Base-by-base conservation (phyloP, 306 rosid genomes). In the Morella rubra region DNA sequence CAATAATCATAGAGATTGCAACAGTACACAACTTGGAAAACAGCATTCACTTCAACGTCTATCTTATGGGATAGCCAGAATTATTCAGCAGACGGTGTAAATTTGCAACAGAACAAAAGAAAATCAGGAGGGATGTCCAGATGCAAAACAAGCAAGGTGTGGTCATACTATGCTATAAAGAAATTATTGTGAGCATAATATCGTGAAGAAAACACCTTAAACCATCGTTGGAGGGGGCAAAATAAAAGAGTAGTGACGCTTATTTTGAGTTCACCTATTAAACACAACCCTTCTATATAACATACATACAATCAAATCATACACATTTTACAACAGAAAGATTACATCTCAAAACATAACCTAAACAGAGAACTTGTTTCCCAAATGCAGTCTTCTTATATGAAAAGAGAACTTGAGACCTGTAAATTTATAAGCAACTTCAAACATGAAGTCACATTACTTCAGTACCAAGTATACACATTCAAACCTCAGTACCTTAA, bases 1-100 rank as follows among this genome's bases (percentile, higher is more conserved):
- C 50, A 85, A 67, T 44, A 73, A 68, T 69, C 16, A 81, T 54
- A 76, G 53, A 84, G 16, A 82, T 75, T 50, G 56, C 68, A 76
- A 66, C 66, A 74, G 44, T 76, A 72, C 79, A 66, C 71, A 75
- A 83, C 76, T 46, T 51, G 52, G 8, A 80, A 66, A 5, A 54
- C 76, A 71, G 65, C 49, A 55, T 18, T 45, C 49, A 62, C 41
- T 16, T 44, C 70, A 42, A 42, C 14, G 71, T 66, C 71, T 9
- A 41, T n/a, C 18, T 27, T 66, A 69, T 11, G n/a, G 58, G 18
- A 73, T 20, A 45, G 56, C 45, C 64, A 75, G 72, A 41, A 62
- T 2, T 55, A 64, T 50, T 40, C 52, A 66, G 74, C 4, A 11
- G 52, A 32, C 37, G 37, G 37, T 32, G 37, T 32, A 32, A 32